Base-by-base conservation (phyloP, 352 stramenopile species). In the Aphanomyces invadans region DNA sequence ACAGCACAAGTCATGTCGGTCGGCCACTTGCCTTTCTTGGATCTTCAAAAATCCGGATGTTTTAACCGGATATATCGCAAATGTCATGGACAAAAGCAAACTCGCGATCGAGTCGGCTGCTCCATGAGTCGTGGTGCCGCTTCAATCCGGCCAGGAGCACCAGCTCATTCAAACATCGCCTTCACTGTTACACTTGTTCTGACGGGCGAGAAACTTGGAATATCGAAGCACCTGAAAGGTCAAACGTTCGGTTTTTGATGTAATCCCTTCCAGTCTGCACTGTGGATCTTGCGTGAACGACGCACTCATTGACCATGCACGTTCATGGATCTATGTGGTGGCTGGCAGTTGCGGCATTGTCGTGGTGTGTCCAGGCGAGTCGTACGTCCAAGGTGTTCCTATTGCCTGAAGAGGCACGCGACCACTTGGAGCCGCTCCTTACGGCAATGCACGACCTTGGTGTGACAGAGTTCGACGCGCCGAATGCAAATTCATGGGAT, bases 311-410 rank as follows among this genome's bases (percentile, higher is more conserved):
- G 7, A 42, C 15, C 7, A 42, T 42, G 15, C 36, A 7, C 7
- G 7, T 42, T 42, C 36, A 15, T 42, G 15, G 7, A 42, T 42
- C 7, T 15, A 54, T 29, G 46, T 7, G 7, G 46, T 29, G n/a
- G 46, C 7, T 54, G 5, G 19, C n/a, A n/a, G 46, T 42, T 7
- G 36, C 36, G 36, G 15, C 36, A 42, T 42, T 15, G 7, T 42
- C 36, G 7, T 42, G 36, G 36, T 42, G 36, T 42, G 36, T 42
- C 7, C 36, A 42, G 7, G 36, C 36, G 7, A 29, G 7, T 54
- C 25, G 46, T 19, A 29, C 46, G 46, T 23, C 59, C 29, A 66
- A 66, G 25, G 21, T 36, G 17, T 66, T 66, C n/a, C 46, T 66
- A 5, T 66, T 66, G 26, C 59, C 59, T n/a, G 59, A 66, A 26